A percentile compares a stretch with the other conserved stretches of the same genome.
Evolutionary conservation across 2,329 filamentous ascomycete genomes (phyloP).

Genomic region (Venturia effusa): DNA sequence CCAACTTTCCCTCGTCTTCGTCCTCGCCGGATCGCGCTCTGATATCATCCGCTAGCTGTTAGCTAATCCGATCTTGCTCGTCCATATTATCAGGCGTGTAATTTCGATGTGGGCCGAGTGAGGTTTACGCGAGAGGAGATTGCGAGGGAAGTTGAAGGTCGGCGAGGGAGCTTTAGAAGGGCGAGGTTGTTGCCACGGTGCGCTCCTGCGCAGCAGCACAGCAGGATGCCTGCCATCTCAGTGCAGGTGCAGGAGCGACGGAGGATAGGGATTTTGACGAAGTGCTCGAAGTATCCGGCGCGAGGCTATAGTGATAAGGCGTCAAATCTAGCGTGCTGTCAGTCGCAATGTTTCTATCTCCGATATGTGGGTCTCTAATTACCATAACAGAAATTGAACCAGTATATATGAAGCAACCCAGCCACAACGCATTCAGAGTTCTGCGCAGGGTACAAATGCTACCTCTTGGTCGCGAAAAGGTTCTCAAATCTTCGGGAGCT

Average conservation of each 20-base stretch:
- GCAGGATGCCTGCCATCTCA: no score
- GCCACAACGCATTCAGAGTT: not conserved
- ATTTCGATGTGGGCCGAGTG: no score
- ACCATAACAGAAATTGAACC: not conserved
- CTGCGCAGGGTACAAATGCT: not conserved
- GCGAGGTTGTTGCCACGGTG: not conserved
- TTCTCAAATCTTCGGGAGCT: not conserved
- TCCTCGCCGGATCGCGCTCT: not conserved
- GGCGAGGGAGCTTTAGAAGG: constrained; percentile 1
- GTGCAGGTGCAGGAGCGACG: no score
- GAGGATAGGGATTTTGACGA: not conserved
- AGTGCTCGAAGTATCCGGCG: not conserved
- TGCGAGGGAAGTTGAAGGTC: not conserved
- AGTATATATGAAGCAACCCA: not conserved
- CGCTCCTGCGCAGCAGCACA: not conserved
- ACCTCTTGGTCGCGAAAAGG: not conserved
- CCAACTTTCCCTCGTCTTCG: not conserved
- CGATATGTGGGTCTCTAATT: not conserved
- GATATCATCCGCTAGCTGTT: not conserved
- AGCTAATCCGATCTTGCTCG: not conserved
- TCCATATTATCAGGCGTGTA: not conserved
- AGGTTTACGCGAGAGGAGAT: not conserved
- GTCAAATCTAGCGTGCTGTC: not conserved
- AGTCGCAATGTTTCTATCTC: not conserved
- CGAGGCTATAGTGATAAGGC: not conserved